Evolutionary conservation across 2,329 filamentous ascomycete species (phyloP), one percentile per base, ranked within the genome.

Genomic region (Neofusicoccum kwambonambiense): DNA sequence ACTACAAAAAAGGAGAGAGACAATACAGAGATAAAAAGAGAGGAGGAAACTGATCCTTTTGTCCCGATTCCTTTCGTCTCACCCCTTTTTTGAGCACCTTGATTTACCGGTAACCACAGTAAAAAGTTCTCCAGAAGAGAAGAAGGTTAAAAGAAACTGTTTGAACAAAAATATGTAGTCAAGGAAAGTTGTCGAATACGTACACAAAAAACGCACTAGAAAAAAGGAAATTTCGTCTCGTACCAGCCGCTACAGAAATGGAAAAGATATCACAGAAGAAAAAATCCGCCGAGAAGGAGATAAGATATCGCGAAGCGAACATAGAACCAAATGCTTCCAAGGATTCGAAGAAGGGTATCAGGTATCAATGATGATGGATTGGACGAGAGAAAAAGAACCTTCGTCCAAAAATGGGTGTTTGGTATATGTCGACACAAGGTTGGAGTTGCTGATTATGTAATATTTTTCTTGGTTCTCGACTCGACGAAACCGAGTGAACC

Each of bases 331-430:
- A 52, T 52, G 50, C 50, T 52, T 52, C 50, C 50, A 22, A 50
- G 27, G 50, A 12, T 52, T 35, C 56, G 56, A 60, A 60, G 56
- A 60, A 60, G 56, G 56, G 56, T 60, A 62, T 62, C 58, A 62
- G 44, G 58, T 50, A 62, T 50, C 58, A 42, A 52, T 50, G 47
- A 62, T 50, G 45, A 47, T 62, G 39, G 27, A 12, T 51, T 34
- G 49, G 54, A 44, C 27, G 54, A 27, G n/a, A n/a, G 45, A 27
- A 35, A 52, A 19, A 44, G n/a, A 31, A n/a, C 31, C 17, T 19
- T 37, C 41, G n/a, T 22, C 22, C 15, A 34, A 44, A 22, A 19
- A 27, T 15, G 37, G 11, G 37, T 39, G 42, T 44, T 44, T 44
- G n/a, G 42, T 44, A n/a, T 44, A 44, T 45, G 17, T 60, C 17